Conservation (phyloP, 2,329 filamentous ascomycete species). For the Neonectria ditissima region DNA sequence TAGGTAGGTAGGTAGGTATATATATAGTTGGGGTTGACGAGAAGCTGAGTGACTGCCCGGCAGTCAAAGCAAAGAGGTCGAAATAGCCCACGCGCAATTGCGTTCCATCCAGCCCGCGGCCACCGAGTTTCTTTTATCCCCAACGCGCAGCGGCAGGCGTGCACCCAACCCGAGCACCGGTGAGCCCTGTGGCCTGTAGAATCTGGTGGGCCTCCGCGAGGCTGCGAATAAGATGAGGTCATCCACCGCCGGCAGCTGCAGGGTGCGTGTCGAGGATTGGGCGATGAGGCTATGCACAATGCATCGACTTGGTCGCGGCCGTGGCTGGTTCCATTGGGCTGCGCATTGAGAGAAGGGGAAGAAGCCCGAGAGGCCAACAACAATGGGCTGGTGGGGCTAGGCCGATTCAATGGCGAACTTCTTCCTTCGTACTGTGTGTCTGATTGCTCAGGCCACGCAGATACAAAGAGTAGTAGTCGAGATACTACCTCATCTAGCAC, state of each 20-base stretch:
- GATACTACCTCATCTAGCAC: background rate
- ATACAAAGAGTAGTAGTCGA: background rate
- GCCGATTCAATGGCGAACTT: background rate
- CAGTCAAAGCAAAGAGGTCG: background rate
- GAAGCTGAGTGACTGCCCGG: too few relatives aligned
- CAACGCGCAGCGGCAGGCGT: constrained; percentile 4
- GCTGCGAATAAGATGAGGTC: constrained; percentile 14
- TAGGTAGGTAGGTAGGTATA: too few relatives aligned
- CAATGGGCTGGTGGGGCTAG: background rate
- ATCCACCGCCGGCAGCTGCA: background rate
- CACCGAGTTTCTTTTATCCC: too few relatives aligned
- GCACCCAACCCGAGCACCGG: background rate
- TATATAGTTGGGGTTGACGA: too few relatives aligned
- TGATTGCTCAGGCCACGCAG: background rate
- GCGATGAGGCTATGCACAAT: background rate
- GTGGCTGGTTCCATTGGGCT: background rate
- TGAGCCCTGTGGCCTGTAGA: background rate
- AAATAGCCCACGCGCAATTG: background rate
- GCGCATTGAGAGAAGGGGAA: background rate
- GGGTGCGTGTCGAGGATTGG: background rate
- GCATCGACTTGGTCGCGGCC: background rate
- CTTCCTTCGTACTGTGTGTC: too few relatives aligned
- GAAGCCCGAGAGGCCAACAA: background rate
- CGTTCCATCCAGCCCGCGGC: background rate
- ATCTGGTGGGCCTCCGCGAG: constrained; percentile 10